A percentile compares a stretch with the other conserved stretches of the same genome.
Evolutionary conservation across 768 basidiomycete species (phyloP).

Genomic region (Holtermannia corniformis): DNA sequence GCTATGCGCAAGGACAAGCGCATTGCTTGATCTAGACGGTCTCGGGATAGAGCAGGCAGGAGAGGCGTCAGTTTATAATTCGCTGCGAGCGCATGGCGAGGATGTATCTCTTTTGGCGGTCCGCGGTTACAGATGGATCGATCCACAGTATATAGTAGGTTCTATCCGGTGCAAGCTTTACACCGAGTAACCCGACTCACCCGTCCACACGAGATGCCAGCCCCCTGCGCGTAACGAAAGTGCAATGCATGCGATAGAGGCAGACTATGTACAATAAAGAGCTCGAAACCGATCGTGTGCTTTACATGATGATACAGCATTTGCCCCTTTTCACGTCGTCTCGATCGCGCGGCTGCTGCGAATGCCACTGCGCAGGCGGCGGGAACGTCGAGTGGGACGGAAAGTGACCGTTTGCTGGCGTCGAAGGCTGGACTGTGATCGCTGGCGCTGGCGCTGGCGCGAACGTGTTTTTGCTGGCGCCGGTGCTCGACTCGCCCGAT

Average conservation of each 20-base stretch:
- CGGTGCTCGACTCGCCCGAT: no score
- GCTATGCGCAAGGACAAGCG: neutral
- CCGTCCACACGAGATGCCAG: no score
- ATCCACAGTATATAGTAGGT: no score
- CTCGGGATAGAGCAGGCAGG: no score
- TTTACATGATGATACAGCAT: neutral
- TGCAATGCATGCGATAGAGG: neutral
- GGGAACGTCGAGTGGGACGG: neutral
- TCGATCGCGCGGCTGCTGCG: neutral
- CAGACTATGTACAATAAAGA: neutral
- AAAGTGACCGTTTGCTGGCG: neutral
- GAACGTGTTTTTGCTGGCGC: neutral
- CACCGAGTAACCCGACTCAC: no score
- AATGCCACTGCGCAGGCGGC: neutral
- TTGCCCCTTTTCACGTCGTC: neutral
- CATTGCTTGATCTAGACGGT: neutral
- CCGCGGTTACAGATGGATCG: no score
- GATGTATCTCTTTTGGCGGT: no score
- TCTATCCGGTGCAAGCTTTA: no score
- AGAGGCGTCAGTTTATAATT: neutral
- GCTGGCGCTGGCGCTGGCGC: neutral
- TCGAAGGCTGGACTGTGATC: neutral
- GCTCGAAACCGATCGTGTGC: no score
- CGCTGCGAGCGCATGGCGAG: no score
- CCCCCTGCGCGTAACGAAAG: no score